Conservation (phyloP, 2,329 filamentous ascomycete species). For the Rhynchosporium graminicola region DNA sequence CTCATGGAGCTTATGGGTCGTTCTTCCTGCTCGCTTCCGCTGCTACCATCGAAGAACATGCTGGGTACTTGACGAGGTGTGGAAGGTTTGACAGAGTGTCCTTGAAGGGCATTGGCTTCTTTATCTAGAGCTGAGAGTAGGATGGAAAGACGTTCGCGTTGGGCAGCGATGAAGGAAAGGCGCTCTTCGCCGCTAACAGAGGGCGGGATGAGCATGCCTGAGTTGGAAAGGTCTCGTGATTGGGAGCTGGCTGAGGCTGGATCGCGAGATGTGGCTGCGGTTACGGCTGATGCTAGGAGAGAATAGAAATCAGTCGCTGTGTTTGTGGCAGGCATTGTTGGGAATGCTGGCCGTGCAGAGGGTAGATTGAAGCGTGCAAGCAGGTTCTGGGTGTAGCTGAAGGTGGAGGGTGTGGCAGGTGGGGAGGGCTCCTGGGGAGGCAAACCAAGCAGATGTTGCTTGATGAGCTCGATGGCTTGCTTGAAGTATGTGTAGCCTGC, state of each 20-base stretch:
- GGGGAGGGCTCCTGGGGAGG: conserved; percentile 54
- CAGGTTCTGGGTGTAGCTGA: conserved; percentile 74
- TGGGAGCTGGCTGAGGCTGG: conserved; percentile 38
- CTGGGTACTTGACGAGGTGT: conserved; percentile 28
- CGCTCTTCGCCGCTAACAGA: conserved; percentile 67
- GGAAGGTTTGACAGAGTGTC: conserved; percentile 32
- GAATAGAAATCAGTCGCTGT: conserved; percentile 70
- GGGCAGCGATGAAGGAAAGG: conserved; percentile 72
- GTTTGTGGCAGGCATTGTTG: conserved; percentile 40
- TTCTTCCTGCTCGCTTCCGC: conserved; percentile 38
- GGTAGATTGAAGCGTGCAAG: conserved; percentile 87
- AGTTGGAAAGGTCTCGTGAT: conserved; percentile 51
- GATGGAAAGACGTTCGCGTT: conserved; percentile 74
- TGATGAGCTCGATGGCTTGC: conserved; percentile 68
- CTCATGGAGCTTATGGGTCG: conserved; percentile 42
- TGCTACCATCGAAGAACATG: conserved; percentile 37
- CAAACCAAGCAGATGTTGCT: conserved; percentile 77
- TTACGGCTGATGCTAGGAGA: conserved; percentile 72
- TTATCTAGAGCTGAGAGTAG: conserved; percentile 77
- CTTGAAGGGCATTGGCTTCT: conserved; percentile 66
- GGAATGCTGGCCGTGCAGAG: conserved; percentile 57
- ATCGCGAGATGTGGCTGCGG: conserved; percentile 45
- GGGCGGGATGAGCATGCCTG: conserved; percentile 68
- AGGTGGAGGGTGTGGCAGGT: conserved; percentile 49
- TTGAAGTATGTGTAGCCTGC: conserved; percentile 77